Conservation (phyloP, 2,329 filamentous ascomycete genomes). For the Fusarium protoensiforme region DNA sequence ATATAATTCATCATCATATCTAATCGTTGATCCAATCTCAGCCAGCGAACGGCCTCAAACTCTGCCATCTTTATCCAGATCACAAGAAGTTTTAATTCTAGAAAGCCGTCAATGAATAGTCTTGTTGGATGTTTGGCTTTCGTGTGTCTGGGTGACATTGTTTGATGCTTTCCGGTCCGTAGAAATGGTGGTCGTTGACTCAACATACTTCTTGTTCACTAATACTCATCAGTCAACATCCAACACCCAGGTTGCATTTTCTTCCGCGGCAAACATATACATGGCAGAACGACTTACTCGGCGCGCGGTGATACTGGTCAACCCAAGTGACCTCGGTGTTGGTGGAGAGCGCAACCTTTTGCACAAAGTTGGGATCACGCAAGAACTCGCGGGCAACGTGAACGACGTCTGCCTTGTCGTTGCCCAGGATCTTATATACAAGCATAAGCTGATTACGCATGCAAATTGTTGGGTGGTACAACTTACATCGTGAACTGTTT, state of each 20-base stretch:
- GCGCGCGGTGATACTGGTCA: neutral
- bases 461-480: neutral
- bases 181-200: neutral
- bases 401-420: neutral
- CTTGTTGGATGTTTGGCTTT: neutral
- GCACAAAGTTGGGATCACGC: neutral
- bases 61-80: neutral
- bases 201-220: neutral
- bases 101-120: too few species aligned
- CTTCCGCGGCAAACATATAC: neutral
- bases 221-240: neutral
- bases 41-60: neutral
- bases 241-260: rapidly evolving
- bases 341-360: neutral
- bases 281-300: neutral
- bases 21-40: too few species aligned
- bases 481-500: neutral
- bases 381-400: neutral
- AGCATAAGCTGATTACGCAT: neutral
- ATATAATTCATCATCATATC: too few species aligned
- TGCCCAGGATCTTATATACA: neutral
- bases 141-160: neutral
- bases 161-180: neutral
- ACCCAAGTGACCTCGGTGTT: neutral
- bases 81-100: neutral